Conservation (phyloP, 2,329 filamentous ascomycete species). For the Hymenoscyphus infarciens region DNA sequence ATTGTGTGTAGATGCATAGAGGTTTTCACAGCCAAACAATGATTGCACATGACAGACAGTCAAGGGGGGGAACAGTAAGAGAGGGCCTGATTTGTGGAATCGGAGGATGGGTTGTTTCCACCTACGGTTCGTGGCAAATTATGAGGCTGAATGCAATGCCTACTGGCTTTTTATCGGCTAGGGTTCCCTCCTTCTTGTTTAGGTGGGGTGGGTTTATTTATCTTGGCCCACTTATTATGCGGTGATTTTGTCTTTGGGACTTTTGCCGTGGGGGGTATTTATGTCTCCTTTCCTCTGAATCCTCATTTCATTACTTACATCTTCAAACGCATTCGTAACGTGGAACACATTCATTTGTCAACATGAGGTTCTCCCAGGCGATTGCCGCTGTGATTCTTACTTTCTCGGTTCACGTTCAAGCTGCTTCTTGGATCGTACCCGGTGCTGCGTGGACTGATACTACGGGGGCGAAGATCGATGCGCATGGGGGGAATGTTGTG, state of each 20-base stretch:
- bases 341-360: background rate
- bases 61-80: no score
- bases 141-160: background rate
- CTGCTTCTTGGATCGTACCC: conserved; percentile 40
- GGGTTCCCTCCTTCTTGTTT: background rate
- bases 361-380: background rate
- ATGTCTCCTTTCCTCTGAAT: background rate
- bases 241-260: background rate
- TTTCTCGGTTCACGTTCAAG: background rate
- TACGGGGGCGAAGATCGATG: conserved; percentile 39
- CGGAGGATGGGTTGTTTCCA: no score
- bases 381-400: background rate
- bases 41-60: no score
- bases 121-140: background rate
- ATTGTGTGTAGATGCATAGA: no score
- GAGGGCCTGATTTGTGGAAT: no score
- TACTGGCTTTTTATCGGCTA: background rate
- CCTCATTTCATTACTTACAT: background rate
- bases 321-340: no score
- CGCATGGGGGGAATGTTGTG: conserved; percentile 40
- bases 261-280: background rate
- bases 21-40: no score
- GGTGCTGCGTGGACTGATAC: conserved; percentile 41
- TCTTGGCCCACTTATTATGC: background rate
- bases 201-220: background rate